These are phyloP conservation scores for Arctostaphylos glauca DNA, from an alignment of 148 eudicot genomes.

Conservation along the genomic window DNA sequence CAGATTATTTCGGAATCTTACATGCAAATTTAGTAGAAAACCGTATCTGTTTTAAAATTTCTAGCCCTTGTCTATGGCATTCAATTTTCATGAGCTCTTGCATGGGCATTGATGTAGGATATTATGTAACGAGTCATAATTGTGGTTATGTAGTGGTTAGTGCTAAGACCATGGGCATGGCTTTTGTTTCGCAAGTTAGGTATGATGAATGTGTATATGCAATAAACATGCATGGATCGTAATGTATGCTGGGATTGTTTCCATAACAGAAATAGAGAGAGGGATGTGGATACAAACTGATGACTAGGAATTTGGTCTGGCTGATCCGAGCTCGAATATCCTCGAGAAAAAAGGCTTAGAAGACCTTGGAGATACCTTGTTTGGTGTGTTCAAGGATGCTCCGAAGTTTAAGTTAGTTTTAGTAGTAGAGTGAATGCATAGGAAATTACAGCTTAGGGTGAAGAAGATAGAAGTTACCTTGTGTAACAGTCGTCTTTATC, in stretches of 20 bases:
- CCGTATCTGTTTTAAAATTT: not conserved
- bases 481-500: too few species aligned
- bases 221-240: not conserved
- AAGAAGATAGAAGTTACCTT: too few species aligned
- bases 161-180: not conserved
- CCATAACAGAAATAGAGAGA: not conserved
- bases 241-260: not conserved
- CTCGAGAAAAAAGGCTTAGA: too few species aligned
- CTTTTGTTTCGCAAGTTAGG: too few species aligned
- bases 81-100: not conserved
- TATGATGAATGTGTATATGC: too few species aligned
- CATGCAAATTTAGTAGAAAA: not conserved
- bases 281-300: not conserved
- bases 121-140: not conserved
- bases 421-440: too few species aligned
- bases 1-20: not conserved
- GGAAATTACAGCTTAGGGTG: too few species aligned
- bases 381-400: too few species aligned
- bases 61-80: not conserved
- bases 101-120: not conserved
- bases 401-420: too few species aligned
- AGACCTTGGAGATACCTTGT: too few species aligned
- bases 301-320: too few species aligned
- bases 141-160: not conserved
- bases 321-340: too few species aligned